Base-by-base conservation (phyloP, 106 monocot species). In the Platanthera guangdongensis region DNA sequence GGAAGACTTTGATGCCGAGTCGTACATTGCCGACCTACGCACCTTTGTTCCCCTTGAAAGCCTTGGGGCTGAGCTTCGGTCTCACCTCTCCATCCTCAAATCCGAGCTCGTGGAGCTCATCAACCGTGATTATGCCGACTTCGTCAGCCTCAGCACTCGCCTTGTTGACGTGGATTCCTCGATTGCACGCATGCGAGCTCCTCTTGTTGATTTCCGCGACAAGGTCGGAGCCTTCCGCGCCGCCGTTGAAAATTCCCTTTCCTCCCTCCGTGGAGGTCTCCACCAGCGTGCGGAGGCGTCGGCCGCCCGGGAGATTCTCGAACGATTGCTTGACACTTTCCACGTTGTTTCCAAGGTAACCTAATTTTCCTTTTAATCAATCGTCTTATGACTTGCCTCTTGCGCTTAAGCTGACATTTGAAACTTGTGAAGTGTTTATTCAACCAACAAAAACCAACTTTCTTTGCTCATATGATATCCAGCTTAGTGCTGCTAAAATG, bases 121-220 rank as follows among this genome's bases (percentile, higher is more conserved):
- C 80, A 94, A 97, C 85, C 93, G 91, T 51, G 93, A 97, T 80
- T 97, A 97, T 77, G 89, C 91, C 49, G 97, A 97, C 78, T 97
- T 97, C 80, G 93, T 94, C 68, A 81, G 86, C 76, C 87, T 97
- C 79, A 89, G 87, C 80, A 88, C 87, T n/a, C 85, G 89, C 71
- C 90, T 97, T 71, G 89, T 91, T n/a, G 97, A 90, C 57, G 94
- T 91, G 50, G 91, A 87, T 46, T 69, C 93, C 25, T 87, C 93
- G 19, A 91, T 87, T 9, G 79, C 87, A 7, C 80, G 87, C 51
- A 97, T 97, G 93, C 87, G 93, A 0, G 89, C 81, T 28, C 97
- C 97, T 15, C 80, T 97, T 12, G 76, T 75, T 8, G 97, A 94
- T 76, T 78, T 97, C 22, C 77, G 94, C 57, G 86, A 79, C 12